Conservation (phyloP, 305 asterid genomes). For the Fraxinus nigra region DNA sequence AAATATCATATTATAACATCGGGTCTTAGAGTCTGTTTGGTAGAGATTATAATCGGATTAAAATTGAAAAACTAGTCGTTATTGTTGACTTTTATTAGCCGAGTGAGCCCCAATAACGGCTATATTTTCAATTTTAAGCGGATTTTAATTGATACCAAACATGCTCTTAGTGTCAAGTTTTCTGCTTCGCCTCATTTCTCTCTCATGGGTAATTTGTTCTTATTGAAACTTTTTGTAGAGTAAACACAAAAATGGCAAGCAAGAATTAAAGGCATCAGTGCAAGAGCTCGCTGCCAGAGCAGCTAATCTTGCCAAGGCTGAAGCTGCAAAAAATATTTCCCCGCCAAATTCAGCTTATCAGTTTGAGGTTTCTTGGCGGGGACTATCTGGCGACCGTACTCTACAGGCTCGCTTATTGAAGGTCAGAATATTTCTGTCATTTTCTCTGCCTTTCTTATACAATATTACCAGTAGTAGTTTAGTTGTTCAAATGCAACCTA, state of each 20-base stretch:
- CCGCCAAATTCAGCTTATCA: conserved; percentile 88
- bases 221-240: conserved; percentile 38
- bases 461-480: neutral
- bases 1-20: neutral
- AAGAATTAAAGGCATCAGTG: conserved; percentile 60
- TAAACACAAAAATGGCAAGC: conserved; percentile 39
- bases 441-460: neutral
- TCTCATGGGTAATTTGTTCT: conserved; percentile 4
- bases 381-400: conserved; percentile 66
- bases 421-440: conserved; percentile 38
- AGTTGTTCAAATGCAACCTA: neutral
- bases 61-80: too few relatives aligned
- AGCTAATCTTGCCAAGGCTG: conserved; percentile 67
- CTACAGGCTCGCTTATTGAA: conserved; percentile 75
- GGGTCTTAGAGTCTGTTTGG: too few relatives aligned
- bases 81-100: too few relatives aligned
- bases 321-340: conserved; percentile 80
- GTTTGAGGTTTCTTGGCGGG: conserved; percentile 92
- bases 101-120: too few relatives aligned
- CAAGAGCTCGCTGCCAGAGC: conserved; percentile 87
- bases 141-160: too few relatives aligned
- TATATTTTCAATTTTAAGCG: too few relatives aligned
- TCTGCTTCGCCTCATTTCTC: neutral
- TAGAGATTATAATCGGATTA: too few relatives aligned
- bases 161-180: neutral